Base-by-base conservation (phyloP, 169 alveolate genomes). In the Plasmodium chabaudi region DNA sequence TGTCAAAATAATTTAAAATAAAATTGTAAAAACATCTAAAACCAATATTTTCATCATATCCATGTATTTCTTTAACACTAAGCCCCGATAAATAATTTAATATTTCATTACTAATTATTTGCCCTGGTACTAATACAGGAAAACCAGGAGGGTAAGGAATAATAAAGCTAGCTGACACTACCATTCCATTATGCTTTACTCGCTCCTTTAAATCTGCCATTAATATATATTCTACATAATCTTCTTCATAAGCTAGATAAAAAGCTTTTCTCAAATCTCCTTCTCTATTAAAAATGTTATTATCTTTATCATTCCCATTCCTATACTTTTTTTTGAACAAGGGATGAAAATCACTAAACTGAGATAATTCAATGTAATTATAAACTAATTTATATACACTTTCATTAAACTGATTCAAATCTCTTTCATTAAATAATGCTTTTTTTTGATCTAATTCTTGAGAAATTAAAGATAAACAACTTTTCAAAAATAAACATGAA, bases 81-180 rank as follows among this genome's bases (percentile, higher is more conserved):
- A 91, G 51, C 19, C 89, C 88, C 2, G 91, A 77, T 64, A 91
- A 49, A 55, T 75, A 91, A 39, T 91, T 88, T 46, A 91, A 74
- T 23, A 91, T 72, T 65, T 89, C 92, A 39, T 46, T 72, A 12
- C 93, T 73, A 42, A 91, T 44, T 17, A 91, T 64, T 88, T 91
- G 94, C 17, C 94, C 94, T 9, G 94, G 94, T 10, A 91, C 94
- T 70, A 89, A 64, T 15, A 91, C 92, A 13, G 94, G 94, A 69
- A 91, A 91, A 0, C 94, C 94, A 3, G 94, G 94, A 0, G 94
- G 94, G 21, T 91, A 91, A 21, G 94, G 94, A 49, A 91, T 91
- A 84, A 91, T 84, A 84, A 91, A 91, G 70, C 92, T 87, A 49
- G 92, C 91, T 27, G 92, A 71, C 4, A 91, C 94, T 12, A 91